Percentiles rank a stretch among this genome's conserved stretches.
These are phyloP conservation scores for Penicillium sp. DNA, from an alignment of 2,329 filamentous ascomycete genomes.

Conservation along the genomic window DNA sequence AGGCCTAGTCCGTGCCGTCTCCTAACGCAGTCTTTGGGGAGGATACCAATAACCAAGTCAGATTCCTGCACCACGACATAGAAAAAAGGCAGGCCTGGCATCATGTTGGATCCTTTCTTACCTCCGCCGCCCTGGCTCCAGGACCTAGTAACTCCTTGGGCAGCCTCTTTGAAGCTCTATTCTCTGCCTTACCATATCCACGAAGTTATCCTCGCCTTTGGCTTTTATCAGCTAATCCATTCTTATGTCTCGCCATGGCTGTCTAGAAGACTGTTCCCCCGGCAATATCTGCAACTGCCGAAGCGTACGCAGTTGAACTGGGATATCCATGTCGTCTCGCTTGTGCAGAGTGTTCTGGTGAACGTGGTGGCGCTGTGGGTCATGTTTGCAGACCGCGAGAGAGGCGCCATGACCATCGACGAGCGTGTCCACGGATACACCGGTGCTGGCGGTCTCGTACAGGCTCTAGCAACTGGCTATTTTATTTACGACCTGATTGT, in stretches of 20 bases:
- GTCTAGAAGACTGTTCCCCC: slow-evolving; percentile 52
- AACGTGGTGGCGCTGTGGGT: slow-evolving; percentile 56
- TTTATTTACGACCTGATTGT: slow-evolving; percentile 62
- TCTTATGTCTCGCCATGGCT: slow-evolving; percentile 53
- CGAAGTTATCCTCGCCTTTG: slow-evolving; percentile 55
- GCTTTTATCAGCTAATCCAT: slow-evolving; percentile 55
- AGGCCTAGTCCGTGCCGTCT: not conserved
- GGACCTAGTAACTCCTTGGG: slow-evolving; percentile 46
- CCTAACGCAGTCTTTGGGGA: not conserved
- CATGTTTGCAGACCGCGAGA: slow-evolving; percentile 54
- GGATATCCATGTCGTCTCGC: slow-evolving; percentile 63
- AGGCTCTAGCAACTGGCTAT: slow-evolving; percentile 60
- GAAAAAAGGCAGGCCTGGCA: slow-evolving; percentile 8
- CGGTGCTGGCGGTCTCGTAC: slow-evolving; percentile 55
- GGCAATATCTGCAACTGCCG: slow-evolving; percentile 52
- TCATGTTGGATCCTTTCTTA: slow-evolving; percentile 43
- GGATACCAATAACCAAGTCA: no score
- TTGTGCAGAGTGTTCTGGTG: slow-evolving; percentile 57
- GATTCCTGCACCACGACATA: not conserved
- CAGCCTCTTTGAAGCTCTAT: slow-evolving; percentile 49
- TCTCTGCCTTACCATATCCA: slow-evolving; percentile 59
- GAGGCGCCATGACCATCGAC: slow-evolving; percentile 49
- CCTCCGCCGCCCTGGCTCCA: slow-evolving; percentile 51
- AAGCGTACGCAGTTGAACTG: slow-evolving; percentile 59
- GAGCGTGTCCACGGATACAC: slow-evolving; percentile 61